Evolutionary conservation across 768 basidiomycete genomes (phyloP), one percentile per base, ranked within the genome.

Genomic region (Serpula lacrymans): DNA sequence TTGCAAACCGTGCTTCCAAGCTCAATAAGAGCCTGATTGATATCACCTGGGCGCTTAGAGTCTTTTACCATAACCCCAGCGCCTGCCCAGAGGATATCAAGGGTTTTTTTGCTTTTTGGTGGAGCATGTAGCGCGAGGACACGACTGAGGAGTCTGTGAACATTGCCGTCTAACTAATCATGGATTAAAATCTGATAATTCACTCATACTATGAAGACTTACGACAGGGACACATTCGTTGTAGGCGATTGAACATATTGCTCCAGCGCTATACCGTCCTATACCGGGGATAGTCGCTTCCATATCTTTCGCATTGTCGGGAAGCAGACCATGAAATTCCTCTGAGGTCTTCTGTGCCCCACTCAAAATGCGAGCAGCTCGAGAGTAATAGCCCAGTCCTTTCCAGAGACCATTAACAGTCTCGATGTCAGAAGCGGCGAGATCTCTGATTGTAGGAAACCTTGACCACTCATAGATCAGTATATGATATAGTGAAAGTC

Each of bases 1-100:
- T 85, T 92, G 67, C 94, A 98, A 3, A 96, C 77, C 3, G 91
- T 95, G 57, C 88, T 88, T 35, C 94, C 94, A 6, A 97, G 78
- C 57, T 98, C 94, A 59, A 97, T 97, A 37, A 98, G 70, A 11
- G 88, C 92, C 65, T 96, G 87, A 54, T 95, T 95, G 48, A 93
- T 71, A 57, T 94, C 88, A 13, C 92, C 90, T 0, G 91, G 77
- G 46, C 73, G 59, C 24, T 75, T 51, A 0, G 69, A 56, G 10
- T 48, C 67, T 28, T 77, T 62, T 8, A 96, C 84, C 58, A 96
- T 74, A 3, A 69, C 71, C 28, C 70, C 70, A 1, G 93, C 93
- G 4, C 77, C 82, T 4, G 70, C 62, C 93, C 93, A 96, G n/a
- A 97, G 65, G 38, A 87, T 60, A 51, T 91, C 83, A 37, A 88